Conservation (phyloP, 805 yeast species). For the Wilhelminamyces savonicus region DNA sequence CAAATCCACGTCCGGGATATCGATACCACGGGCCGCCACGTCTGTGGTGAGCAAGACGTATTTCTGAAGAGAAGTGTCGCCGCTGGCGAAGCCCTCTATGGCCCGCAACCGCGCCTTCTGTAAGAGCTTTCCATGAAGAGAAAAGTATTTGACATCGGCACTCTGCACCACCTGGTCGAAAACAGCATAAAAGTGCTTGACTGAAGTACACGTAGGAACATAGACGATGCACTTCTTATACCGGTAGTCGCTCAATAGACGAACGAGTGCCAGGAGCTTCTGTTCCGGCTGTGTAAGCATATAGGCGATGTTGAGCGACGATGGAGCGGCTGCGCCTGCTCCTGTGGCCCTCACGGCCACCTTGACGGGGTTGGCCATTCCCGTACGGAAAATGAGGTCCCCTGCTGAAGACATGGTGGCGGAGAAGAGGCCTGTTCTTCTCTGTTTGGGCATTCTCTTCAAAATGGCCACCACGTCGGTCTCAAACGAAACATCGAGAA, state of each 20-base stretch:
- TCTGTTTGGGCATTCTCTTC: slow-evolving; percentile 73
- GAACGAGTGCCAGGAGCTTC: slow-evolving; percentile 56
- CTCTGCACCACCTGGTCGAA: slow-evolving; percentile 34
- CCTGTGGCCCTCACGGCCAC: slow-evolving; percentile 61
- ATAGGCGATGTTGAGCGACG: slow-evolving; percentile 56
- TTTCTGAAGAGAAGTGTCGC: slow-evolving; percentile 33
- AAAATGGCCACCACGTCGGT: slow-evolving; percentile 64
- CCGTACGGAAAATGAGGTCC: slow-evolving; percentile 71
- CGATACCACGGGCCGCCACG: slow-evolving; percentile 97
- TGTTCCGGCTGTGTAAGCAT: slow-evolving; percentile 50
- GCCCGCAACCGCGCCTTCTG: slow-evolving; percentile 75
- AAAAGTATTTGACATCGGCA: slow-evolving; percentile 43
- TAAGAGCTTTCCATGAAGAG: slow-evolving; percentile 88
- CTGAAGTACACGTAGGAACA: slow-evolving; percentile 85
- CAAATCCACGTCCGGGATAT: slow-evolving; percentile 88
- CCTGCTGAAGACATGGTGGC: slow-evolving; percentile 90
- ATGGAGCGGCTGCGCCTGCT: slow-evolving; percentile 44
- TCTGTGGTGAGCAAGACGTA: slow-evolving; percentile 84
- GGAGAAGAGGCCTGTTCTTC: slow-evolving; percentile 89
- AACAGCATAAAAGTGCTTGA: slow-evolving; percentile 65
- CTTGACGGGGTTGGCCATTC: slow-evolving; percentile 89
- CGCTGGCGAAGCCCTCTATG: slow-evolving; percentile 50
- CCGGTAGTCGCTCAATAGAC: slow-evolving; percentile 44
- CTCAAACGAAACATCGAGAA: slow-evolving; percentile 72
- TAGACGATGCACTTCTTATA: slow-evolving; percentile 84